A percentile compares a stretch with the other conserved stretches of the same genome.
Evolutionary conservation across 257 asterid genomes (phyloP).

Genomic region (Nicotiana paniculata): DNA sequence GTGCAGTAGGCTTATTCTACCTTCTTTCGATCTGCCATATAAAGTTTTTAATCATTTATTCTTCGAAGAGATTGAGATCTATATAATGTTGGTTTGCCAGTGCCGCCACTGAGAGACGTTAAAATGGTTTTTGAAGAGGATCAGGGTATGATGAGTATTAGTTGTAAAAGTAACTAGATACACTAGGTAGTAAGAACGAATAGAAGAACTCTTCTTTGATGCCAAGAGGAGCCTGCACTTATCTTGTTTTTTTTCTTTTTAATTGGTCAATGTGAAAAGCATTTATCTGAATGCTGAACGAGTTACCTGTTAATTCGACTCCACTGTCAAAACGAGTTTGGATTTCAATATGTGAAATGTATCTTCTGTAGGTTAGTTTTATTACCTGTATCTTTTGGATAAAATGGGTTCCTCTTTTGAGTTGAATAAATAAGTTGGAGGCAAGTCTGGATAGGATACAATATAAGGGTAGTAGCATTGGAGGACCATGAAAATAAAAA

Average conservation of each 20-base stretch:
- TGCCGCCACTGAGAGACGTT: neutral
- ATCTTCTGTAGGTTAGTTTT: neutral
- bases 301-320: neutral
- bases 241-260: neutral
- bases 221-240: neutral
- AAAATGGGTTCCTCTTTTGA: no score
- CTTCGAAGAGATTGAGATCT: neutral
- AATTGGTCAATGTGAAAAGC: neutral
- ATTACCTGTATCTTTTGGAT: no score
- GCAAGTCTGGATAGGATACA: no score
- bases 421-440: no score
- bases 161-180: no score
- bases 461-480: no score
- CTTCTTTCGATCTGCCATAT: neutral
- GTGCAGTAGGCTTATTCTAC: neutral
- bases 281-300: no score
- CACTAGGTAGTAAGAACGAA: no score
- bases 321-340: neutral
- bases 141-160: neutral
- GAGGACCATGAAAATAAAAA: no score
- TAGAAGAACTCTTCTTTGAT: neutral
- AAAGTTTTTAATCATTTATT: neutral
- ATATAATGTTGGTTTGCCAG: neutral
- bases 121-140: neutral
- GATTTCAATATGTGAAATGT: neutral